Base-by-base conservation (phyloP, 164 flowering plant species). In the Pachysandra terminalis region DNA sequence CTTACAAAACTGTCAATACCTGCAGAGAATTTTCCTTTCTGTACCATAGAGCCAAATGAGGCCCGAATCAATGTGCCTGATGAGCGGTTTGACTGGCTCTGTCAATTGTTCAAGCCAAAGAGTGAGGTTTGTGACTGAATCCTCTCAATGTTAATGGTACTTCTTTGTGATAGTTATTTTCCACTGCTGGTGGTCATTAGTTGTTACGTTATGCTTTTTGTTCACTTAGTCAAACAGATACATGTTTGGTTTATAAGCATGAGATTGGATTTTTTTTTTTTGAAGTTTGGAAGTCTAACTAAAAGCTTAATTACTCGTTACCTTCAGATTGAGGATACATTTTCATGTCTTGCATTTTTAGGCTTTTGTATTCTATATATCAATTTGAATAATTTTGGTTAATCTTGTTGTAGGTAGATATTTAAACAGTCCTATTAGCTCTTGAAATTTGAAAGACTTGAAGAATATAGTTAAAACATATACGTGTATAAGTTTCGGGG, bases 41-140 rank as follows among this genome's bases (percentile, higher is more conserved):
- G 98, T 72, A 95, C 98, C 66, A 92, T 95, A 64, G 96, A 95
- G 74, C 98, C 98, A 40, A 92, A 95, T 79, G 97, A 95, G 73
- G 98, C 98, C 23, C 85, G 97, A 2, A 89, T 95, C 26, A 82
- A 89, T 68, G 49, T 95, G 19, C 98, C 98, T 1, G 98, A 95
- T 71, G 97, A 90, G 75, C 85, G 98, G 27, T 95, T 92, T 63
- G 92, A 95, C 17, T 95, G 98, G 97, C 94, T 95, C 67, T 85
- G 92, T 54, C 83, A 89, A 26, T 63, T 88, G 59, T 92, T 26
- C 83, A 95, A 89, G 80, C 98, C 98, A 21, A 95, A 95, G 82
- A 92, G 88, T 67, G 96, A 86, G 96, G 97, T 91, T 51, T 68
- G 77, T 81, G 49, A 32, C 24, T 64, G 23, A 10, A 19, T 15